A percentile compares a stretch with the other conserved stretches of the same genome.
Conservation (phyloP, 2,329 filamentous ascomycete species). For the Ceratocystiopsis sp. region DNA sequence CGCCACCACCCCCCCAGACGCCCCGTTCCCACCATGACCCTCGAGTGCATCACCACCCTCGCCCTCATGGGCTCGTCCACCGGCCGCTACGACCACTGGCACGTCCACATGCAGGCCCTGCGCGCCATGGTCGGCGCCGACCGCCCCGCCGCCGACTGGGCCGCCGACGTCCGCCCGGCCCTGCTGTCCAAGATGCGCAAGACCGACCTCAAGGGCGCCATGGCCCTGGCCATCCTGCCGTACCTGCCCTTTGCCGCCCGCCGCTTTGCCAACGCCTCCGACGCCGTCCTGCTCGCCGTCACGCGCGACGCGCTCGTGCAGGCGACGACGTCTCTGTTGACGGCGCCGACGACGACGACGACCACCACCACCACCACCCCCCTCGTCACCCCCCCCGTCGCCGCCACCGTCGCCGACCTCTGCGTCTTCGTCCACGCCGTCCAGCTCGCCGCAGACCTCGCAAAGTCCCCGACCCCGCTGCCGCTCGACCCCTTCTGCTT, state of each 20-base stretch:
- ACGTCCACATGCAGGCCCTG: slow-evolving; percentile 20
- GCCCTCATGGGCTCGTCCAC: slow-evolving; percentile 17
- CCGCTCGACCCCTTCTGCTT: slow-evolving; percentile 16
- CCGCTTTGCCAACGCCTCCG: slow-evolving; percentile 11
- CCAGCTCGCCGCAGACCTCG: slow-evolving; percentile 9
- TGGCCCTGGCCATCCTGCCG: slow-evolving; percentile 14
- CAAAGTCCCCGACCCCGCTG: slow-evolving; percentile 3
- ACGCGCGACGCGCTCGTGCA: slow-evolving; percentile 6
- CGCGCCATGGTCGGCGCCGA: slow-evolving; percentile 16
- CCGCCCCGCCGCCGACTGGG: slow-evolving; percentile 8
- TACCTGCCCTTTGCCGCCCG: slow-evolving; percentile 16
- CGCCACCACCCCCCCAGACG: too few species aligned
- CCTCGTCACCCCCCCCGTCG: slow-evolving; percentile 10
- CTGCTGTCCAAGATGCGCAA: slow-evolving; percentile 12
- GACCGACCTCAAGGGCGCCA: slow-evolving; percentile 20
- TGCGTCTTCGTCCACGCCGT: slow-evolving; percentile 14
- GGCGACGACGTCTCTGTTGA: slow-evolving; percentile 11
- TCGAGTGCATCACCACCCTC: slow-evolving; percentile 17
- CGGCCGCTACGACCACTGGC: slow-evolving; percentile 21
- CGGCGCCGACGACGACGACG: background rate
- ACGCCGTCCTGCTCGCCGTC: slow-evolving; percentile 9
- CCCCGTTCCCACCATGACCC: slow-evolving; percentile 11
- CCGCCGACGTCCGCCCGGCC: slow-evolving; percentile 5
- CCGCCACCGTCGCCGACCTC: slow-evolving; percentile 13
- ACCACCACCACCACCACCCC: slow-evolving; percentile 3